Conservation (phyloP, 2,329 filamentous ascomycete genomes). For the Cladosporium sp. region DNA sequence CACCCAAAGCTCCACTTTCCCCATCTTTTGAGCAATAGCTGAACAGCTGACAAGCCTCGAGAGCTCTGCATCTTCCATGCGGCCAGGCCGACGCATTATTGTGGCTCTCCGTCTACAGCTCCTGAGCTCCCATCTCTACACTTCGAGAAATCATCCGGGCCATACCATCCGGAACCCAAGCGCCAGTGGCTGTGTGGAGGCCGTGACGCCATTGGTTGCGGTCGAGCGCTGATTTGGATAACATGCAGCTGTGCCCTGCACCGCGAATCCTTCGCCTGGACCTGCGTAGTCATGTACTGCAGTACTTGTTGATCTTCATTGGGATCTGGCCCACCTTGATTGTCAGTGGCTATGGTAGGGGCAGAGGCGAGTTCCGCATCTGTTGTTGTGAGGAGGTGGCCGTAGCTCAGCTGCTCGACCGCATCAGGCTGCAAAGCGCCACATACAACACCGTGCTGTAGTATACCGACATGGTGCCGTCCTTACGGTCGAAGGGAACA, state of each 20-base stretch:
- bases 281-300: neutral
- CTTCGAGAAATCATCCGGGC: neutral
- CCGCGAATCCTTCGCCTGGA: constrained; percentile 8
- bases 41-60: neutral
- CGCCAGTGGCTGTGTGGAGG: constrained; percentile 7
- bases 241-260: constrained; percentile 6
- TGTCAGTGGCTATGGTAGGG: neutral
- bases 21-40: neutral
- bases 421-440: neutral
- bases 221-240: constrained; percentile 5
- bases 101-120: neutral
- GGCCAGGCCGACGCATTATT: neutral
- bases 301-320: neutral
- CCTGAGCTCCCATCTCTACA: neutral
- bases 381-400: neutral
- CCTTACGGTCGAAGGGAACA: constrained; percentile 3
- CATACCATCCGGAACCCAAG: neutral
- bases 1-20: constrained; percentile 5
- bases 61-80: neutral
- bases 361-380: neutral
- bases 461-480: constrained; percentile 1
- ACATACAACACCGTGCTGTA: neutral
- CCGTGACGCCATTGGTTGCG: constrained; percentile 3
- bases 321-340: neutral
- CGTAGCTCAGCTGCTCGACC: neutral